Base-by-base conservation (phyloP, 1,139 yeast species). In the Protomyces lactucae-debilis region DNA sequence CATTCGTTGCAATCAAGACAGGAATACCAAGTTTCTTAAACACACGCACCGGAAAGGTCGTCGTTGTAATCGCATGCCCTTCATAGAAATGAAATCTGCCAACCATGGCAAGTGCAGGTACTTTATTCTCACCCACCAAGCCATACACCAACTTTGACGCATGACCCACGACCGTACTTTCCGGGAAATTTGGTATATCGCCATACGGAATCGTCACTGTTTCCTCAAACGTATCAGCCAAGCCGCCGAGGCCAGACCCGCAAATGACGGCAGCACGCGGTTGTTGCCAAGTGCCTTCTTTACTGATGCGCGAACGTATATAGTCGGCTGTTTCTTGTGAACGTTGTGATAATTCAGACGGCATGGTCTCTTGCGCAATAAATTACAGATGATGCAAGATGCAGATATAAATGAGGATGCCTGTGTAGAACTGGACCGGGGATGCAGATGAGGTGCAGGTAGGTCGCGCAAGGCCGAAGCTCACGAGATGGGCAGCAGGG, bases 231-330 rank as follows among this genome's bases (percentile, higher is more conserved):
- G 80, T 75, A 61, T 83, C 78, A 1, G 93, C 87, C 63, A 93
- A 86, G 0, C 96, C 96, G 9, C 97, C 96, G 16, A 93, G 79
- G 0, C 98, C 98, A 2, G 97, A 89, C 4, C 99, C 98, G 77
- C 98, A 92, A 61, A 93, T 87, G 69, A 93, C 87, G 71, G 92
- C 82, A 0, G 84, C 86, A 66, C 84, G 78, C 0, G 95, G 93
- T 36, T 72, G 65, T 51, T 66, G 64, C 32, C 73, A 69, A 16
- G 68, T 43, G 16, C 23, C n/a, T 21, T 43, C 71, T n/a, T 46
- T 67, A 4, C 77, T 74, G n/a, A 73, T 67, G 36, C 66, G 65
- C 6, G 65, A 48, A 43, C 64, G 61, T 55, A 76, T 70, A 55
- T 66, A 68, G 28, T 68, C 68, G 14, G 72, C 72, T 12, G 75